A percentile compares a stretch with the other conserved stretches of the same genome.
Evolutionary conservation across 352 stramenopile genomes (phyloP).

Genomic region (Sclerospora graminicola): DNA sequence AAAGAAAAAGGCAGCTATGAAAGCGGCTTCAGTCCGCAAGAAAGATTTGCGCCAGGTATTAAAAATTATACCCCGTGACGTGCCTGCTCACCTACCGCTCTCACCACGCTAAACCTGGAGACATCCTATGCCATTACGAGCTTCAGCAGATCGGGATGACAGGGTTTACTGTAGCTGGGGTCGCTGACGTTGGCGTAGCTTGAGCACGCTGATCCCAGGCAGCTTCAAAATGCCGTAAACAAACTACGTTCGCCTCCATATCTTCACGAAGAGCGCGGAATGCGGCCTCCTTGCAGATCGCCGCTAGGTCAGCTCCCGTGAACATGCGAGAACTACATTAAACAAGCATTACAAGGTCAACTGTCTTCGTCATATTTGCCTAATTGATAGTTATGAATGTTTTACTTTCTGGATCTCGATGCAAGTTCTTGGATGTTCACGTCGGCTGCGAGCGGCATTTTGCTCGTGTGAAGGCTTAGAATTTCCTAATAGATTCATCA

Average conservation of each 20-base stretch:
- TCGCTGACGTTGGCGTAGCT: slow-evolving; percentile 7
- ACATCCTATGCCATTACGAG: no score
- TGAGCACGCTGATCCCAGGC: slow-evolving; percentile 35
- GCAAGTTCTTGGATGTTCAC: slow-evolving; percentile 41
- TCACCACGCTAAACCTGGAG: no score
- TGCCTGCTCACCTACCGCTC: no score
- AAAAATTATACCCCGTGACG: slow-evolving; percentile 18
- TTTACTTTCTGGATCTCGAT: slow-evolving; percentile 28
- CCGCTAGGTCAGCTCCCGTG: slow-evolving; percentile 54
- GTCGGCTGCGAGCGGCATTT: slow-evolving; percentile 55
- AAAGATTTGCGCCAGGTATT: slow-evolving; percentile 24
- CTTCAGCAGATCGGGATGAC: no score
- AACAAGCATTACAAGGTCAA: slow-evolving; percentile 4
- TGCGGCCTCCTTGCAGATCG: slow-evolving; percentile 71
- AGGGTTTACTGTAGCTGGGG: not conserved
- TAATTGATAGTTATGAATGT: no score
- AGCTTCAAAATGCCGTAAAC: slow-evolving; percentile 31
- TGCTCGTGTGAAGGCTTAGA: slow-evolving; percentile 44
- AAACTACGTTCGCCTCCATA: slow-evolving; percentile 27
- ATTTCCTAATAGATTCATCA: slow-evolving; percentile 36
- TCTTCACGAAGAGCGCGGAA: slow-evolving; percentile 65
- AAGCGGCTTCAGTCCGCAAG: slow-evolving; percentile 12
- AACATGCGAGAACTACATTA: slow-evolving; percentile 22
- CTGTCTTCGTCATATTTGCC: not conserved
- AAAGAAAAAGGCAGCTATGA: slow-evolving; percentile 11